phyloP scores from a whole-genome alignment of 2,329 filamentous ascomycete genomes.

The Colletotrichum agaves region DNA sequence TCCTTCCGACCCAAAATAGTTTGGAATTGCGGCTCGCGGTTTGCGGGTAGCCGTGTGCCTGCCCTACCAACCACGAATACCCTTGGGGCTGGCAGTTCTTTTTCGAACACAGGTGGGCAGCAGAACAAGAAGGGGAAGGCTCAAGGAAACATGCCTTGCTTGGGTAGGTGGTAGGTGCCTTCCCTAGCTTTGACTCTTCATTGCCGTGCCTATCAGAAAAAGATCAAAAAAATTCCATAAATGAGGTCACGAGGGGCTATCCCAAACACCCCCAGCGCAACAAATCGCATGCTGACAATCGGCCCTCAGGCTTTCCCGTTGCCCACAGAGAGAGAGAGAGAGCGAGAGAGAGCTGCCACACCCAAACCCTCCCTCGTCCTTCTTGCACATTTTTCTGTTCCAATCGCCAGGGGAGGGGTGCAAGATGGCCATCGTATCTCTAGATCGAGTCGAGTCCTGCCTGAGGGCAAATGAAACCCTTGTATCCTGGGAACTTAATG shows the following conservation, averaged over 20 bases:
- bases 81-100: background rate
- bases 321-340: background rate
- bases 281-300: conserved; percentile 18
- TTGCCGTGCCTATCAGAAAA: conserved; percentile 11
- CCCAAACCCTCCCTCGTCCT: background rate
- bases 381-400: background rate
- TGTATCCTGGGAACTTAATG: background rate
- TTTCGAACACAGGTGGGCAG: background rate
- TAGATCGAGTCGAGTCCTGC: background rate
- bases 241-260: conserved; percentile 32
- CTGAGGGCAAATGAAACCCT: conserved; percentile 13
- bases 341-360: background rate
- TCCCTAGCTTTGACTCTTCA: background rate
- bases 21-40: background rate
- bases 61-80: background rate
- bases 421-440: conserved; percentile 14
- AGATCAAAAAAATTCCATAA: conserved; percentile 19
- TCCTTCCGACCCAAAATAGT: background rate
- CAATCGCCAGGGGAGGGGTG: conserved; percentile 18
- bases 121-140: background rate
- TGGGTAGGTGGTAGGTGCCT: background rate
- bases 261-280: conserved; percentile 28
- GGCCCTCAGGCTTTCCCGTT: background rate
- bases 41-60: background rate
- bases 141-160: background rate